phyloP scores from a whole-genome alignment of 129 eudicot genomes.

The Chrysanthemum seticuspe region DNA sequence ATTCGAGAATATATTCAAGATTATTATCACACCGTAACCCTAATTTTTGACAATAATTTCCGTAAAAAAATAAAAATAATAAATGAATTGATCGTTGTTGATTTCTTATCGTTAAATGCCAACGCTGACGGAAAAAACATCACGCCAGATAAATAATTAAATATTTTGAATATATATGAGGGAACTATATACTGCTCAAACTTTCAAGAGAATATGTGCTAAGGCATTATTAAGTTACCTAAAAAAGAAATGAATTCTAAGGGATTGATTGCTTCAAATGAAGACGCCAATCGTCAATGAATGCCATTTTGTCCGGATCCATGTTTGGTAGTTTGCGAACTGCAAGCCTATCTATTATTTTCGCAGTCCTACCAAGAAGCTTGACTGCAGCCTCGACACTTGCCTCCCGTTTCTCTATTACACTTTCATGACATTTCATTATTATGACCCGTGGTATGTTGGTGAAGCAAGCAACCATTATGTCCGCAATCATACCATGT shows the following conservation, averaged over 20 bases:
- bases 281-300: constrained; percentile 19
- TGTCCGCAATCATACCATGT: constrained; percentile 24
- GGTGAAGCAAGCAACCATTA: constrained; percentile 25
- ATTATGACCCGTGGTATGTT: constrained; percentile 27
- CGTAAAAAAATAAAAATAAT: too few relatives aligned
- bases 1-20: too few relatives aligned
- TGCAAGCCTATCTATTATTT: constrained; percentile 2
- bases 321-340: constrained; percentile 1
- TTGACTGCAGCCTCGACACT: constrained; percentile 13
- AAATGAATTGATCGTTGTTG: too few relatives aligned
- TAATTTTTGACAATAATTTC: too few relatives aligned
- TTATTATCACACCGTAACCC: too few relatives aligned
- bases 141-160: too few relatives aligned
- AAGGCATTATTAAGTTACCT: background rate
- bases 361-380: constrained; percentile 20
- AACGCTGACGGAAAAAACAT: too few relatives aligned
- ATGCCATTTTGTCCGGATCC: constrained; percentile 20
- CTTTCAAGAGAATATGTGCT: too few relatives aligned
- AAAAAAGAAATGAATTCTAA: background rate
- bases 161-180: too few relatives aligned
- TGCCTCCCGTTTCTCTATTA: constrained; percentile 24
- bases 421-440: constrained; percentile 15
- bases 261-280: constrained; percentile 13
- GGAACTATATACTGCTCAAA: too few relatives aligned
- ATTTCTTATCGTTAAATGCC: too few relatives aligned